Conservation (phyloP, 768 basidiomycete species). For the Porphyrellus cyaneotinctus region DNA sequence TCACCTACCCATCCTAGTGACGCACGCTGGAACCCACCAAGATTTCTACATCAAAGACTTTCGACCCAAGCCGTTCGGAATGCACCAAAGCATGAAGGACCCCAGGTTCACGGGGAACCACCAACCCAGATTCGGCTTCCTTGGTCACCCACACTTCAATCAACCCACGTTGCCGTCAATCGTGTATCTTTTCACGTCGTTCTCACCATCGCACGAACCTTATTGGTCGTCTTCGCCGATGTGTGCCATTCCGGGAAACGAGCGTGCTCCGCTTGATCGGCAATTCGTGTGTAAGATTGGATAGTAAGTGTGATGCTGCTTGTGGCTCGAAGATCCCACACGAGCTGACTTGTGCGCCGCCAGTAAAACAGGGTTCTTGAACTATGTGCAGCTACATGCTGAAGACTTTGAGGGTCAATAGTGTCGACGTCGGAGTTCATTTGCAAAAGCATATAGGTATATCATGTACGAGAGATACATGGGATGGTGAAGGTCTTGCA, state of each 20-base stretch:
- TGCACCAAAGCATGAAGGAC: slow-evolving; percentile 7
- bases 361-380: slow-evolving; percentile 36
- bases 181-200: slow-evolving; percentile 42
- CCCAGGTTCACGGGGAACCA: slow-evolving; percentile 7
- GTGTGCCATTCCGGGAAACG: slow-evolving; percentile 17
- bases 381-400: slow-evolving; percentile 36
- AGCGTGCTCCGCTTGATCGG: slow-evolving; percentile 18
- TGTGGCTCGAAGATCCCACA: neutral
- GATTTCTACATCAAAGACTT: slow-evolving; percentile 40
- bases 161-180: slow-evolving; percentile 35
- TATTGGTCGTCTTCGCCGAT: slow-evolving; percentile 39
- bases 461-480: neutral
- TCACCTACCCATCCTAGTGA: slow-evolving; percentile 30
- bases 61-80: slow-evolving; percentile 17
- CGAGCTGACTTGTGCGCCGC: slow-evolving; percentile 1
- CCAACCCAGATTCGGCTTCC: slow-evolving; percentile 15
- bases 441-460: neutral
- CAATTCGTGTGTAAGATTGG: slow-evolving; percentile 30
- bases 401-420: slow-evolving; percentile 32
- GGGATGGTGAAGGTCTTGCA: no score
- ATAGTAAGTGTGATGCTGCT: slow-evolving; percentile 22
- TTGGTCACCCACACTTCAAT: slow-evolving; percentile 11
- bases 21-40: slow-evolving; percentile 38
- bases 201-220: slow-evolving; percentile 30
- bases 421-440: neutral